These are phyloP conservation scores for Coemansia sp. DNA, from an alignment of 192 early-diverging fungal species.

Conservation along the genomic window DNA sequence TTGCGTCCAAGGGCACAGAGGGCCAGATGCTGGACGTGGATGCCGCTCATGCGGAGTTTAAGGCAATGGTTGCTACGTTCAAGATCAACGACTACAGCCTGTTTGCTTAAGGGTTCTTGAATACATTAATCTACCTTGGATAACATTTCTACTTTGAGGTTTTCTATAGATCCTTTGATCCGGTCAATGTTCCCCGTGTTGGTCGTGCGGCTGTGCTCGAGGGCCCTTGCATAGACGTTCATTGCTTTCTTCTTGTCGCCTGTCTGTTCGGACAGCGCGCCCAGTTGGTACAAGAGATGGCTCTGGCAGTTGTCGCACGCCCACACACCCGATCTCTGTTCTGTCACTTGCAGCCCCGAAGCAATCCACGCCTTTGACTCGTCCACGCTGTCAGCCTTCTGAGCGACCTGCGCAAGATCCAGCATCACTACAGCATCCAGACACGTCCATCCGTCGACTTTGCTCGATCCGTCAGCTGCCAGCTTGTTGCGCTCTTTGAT, in stretches of 20 bases:
- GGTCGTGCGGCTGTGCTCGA: conserved; percentile 18
- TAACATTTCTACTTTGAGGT: neutral
- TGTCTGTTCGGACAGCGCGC: neutral
- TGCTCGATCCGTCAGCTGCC: neutral
- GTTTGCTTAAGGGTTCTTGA: conserved; percentile 8
- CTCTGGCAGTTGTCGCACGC: conserved; percentile 42
- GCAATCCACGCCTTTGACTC: conserved; percentile 27
- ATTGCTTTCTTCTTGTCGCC: conserved; percentile 16
- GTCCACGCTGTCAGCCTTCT: neutral
- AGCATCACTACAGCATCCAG: conserved; percentile 50
- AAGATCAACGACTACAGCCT: conserved; percentile 23
- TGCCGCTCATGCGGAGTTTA: conserved; percentile 2
- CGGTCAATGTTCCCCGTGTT: conserved; percentile 30
- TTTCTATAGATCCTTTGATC: conserved; percentile 15
- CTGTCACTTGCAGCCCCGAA: conserved; percentile 7
- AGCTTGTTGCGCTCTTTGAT: conserved; percentile 11
- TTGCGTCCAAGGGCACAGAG: neutral
- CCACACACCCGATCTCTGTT: conserved; percentile 7
- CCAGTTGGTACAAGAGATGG: conserved; percentile 32
- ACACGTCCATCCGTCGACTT: conserved; percentile 38
- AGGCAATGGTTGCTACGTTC: conserved; percentile 15
- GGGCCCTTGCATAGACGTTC: conserved; percentile 13
- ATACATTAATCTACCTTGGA: neutral
- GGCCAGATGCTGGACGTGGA: neutral
- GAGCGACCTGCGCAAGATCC: conserved; percentile 37